phyloP scores from a whole-genome alignment of 164 flowering plant species.

The Santalum album region DNA sequence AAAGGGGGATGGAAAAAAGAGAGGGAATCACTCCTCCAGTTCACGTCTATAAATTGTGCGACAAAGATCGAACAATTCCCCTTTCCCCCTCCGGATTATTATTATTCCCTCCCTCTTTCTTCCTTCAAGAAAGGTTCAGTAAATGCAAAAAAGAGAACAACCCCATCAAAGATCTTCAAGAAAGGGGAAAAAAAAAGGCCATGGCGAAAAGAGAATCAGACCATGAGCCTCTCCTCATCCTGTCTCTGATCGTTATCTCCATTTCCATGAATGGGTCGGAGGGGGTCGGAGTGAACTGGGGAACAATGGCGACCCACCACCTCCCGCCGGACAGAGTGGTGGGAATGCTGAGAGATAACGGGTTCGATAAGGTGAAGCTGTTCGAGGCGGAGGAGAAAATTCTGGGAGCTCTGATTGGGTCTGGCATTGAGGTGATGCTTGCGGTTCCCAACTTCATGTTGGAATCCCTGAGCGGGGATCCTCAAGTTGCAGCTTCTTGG shows the following conservation, averaged over 20 bases:
- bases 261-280: slow-evolving; percentile 10
- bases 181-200: not conserved
- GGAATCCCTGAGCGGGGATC: slow-evolving; percentile 35
- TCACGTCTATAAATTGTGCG: not conserved
- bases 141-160: too few relatives aligned
- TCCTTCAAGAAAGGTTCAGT: slow-evolving; percentile 12
- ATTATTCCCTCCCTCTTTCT: too few relatives aligned
- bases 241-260: slow-evolving; percentile 9
- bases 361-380: slow-evolving; percentile 68
- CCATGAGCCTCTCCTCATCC: slow-evolving; percentile 2
- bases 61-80: not conserved
- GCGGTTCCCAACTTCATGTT: slow-evolving; percentile 80
- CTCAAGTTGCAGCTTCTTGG: slow-evolving; percentile 53
- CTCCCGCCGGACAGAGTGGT: slow-evolving; percentile 67
- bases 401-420: slow-evolving; percentile 55
- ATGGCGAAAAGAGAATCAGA: slow-evolving; percentile 10
- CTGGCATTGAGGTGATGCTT: slow-evolving; percentile 72
- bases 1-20: not conserved
- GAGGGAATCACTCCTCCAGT: not conserved
- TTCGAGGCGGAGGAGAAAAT: slow-evolving; percentile 70
- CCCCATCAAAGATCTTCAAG: too few relatives aligned
- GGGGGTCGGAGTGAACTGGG: slow-evolving; percentile 82
- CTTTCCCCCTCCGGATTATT: slow-evolving; percentile 1
- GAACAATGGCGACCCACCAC: slow-evolving; percentile 62
- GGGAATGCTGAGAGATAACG: slow-evolving; percentile 58